These are phyloP conservation scores for Aspergillus sp. DNA, from an alignment of 2,329 filamentous ascomycete genomes.

Conservation along the genomic window DNA sequence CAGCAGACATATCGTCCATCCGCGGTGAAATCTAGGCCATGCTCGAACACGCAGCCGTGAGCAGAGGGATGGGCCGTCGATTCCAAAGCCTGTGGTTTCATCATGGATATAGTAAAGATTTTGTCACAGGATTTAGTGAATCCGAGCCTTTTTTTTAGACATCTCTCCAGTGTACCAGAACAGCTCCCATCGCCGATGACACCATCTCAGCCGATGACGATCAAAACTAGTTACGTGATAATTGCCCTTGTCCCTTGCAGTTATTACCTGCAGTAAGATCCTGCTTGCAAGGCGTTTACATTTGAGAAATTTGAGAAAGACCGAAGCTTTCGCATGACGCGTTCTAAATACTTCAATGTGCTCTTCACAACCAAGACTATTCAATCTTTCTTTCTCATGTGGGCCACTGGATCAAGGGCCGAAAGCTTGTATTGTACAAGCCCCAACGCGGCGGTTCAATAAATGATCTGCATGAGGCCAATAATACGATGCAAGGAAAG, in stretches of 20 bases:
- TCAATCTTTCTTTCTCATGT: background rate
- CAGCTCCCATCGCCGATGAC: background rate
- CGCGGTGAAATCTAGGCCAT: constrained; percentile 16
- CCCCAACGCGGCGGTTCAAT: background rate
- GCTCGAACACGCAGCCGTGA: background rate
- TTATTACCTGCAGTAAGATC: too few species aligned
- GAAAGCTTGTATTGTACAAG: background rate
- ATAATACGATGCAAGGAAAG: background rate
- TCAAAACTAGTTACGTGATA: background rate
- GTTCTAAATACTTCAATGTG: too few species aligned
- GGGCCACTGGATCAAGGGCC: background rate
- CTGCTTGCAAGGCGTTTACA: too few species aligned
- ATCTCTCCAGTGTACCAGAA: background rate
- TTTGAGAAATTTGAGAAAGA: background rate
- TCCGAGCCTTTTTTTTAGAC: background rate
- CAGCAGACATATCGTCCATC: constrained; percentile 17
- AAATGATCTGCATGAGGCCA: background rate
- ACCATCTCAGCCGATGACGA: background rate
- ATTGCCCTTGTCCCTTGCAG: background rate
- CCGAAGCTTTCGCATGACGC: background rate
- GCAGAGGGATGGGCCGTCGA: too few species aligned
- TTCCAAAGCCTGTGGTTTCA: background rate
- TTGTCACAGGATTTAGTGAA: background rate
- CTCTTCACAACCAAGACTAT: too few species aligned
- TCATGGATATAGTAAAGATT: background rate